A percentile compares a stretch with the other conserved stretches of the same genome.
Evolutionary conservation across 306 rosid genomes (phyloP).

Genomic region (Vigna radiata): DNA sequence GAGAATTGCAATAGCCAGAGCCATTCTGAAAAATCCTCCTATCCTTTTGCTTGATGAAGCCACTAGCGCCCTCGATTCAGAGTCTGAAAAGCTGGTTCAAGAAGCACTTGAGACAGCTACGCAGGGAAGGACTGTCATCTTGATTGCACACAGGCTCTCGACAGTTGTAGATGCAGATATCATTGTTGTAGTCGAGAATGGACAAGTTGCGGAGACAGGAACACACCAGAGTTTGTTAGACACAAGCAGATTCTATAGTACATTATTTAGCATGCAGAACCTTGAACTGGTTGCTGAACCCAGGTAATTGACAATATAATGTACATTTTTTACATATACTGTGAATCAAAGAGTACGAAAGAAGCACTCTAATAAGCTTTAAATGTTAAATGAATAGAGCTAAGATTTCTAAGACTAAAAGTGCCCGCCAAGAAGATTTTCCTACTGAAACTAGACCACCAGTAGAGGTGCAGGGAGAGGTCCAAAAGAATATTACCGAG

Average conservation of each 20-base stretch:
- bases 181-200: constrained; percentile 78
- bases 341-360: neutral
- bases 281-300: constrained; percentile 57
- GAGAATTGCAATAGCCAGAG: constrained; percentile 90
- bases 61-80: constrained; percentile 90
- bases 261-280: constrained; percentile 74
- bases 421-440: constrained; percentile 48
- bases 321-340: constrained; percentile 14
- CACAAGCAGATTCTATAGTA: constrained; percentile 65
- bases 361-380: constrained; percentile 41
- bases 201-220: constrained; percentile 74
- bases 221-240: constrained; percentile 75
- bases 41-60: constrained; percentile 91
- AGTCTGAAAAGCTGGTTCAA: constrained; percentile 85
- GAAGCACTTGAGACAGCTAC: constrained; percentile 84
- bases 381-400: constrained; percentile 54
- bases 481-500: constrained; percentile 37
- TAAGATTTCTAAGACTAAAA: constrained; percentile 51
- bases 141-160: constrained; percentile 88
- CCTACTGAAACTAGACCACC: constrained; percentile 49
- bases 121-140: constrained; percentile 78
- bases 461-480: constrained; percentile 41
- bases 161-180: constrained; percentile 82
- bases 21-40: constrained; percentile 82
- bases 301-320: constrained; percentile 52